These are phyloP conservation scores for Phytophthora ohioensis DNA, from an alignment of 352 stramenopile species.

Conservation along the genomic window DNA sequence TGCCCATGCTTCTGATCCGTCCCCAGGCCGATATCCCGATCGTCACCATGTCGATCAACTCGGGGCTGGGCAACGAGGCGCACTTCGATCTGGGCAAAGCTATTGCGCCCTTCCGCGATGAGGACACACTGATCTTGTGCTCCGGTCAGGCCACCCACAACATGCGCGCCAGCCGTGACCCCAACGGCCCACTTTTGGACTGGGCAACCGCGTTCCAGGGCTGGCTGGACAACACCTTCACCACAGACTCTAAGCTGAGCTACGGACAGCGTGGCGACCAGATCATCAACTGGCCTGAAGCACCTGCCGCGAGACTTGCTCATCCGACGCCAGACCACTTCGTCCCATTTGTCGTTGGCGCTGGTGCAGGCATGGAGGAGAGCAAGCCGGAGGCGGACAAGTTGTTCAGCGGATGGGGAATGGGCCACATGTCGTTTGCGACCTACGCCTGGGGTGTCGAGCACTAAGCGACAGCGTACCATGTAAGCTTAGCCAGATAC, in stretches of 20 bases:
- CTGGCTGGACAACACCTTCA: conserved; percentile 47
- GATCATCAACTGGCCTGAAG: conserved; percentile 50
- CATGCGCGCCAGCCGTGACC: conserved; percentile 38
- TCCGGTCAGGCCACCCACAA: conserved; percentile 66
- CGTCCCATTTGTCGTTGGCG: conserved; percentile 55
- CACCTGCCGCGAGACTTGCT: conserved; percentile 40
- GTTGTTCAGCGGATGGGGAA: conserved; percentile 49
- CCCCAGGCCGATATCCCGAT: conserved; percentile 91
- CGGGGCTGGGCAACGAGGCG: conserved; percentile 44
- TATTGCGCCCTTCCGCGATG: conserved; percentile 57
- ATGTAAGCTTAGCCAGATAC: conserved; percentile 16
- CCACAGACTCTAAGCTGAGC: conserved; percentile 33
- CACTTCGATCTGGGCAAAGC: conserved; percentile 71
- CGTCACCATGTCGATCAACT: conserved; percentile 79
- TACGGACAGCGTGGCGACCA: conserved; percentile 36
- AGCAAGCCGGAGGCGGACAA: conserved; percentile 44
- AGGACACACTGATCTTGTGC: conserved; percentile 78
- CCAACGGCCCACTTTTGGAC: conserved; percentile 10
- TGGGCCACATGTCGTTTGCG: conserved; percentile 55
- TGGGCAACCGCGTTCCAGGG: conserved; percentile 50
- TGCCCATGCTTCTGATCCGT: conserved; percentile 92
- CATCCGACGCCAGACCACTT: conserved; percentile 69
- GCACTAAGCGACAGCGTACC: conserved; percentile 37
- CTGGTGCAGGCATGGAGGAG: conserved; percentile 61
- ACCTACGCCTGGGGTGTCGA: conserved; percentile 44